Evolutionary conservation across 1,284 basidiomycete genomes (phyloP).

Genomic region (Xerocomus amazonicus): DNA sequence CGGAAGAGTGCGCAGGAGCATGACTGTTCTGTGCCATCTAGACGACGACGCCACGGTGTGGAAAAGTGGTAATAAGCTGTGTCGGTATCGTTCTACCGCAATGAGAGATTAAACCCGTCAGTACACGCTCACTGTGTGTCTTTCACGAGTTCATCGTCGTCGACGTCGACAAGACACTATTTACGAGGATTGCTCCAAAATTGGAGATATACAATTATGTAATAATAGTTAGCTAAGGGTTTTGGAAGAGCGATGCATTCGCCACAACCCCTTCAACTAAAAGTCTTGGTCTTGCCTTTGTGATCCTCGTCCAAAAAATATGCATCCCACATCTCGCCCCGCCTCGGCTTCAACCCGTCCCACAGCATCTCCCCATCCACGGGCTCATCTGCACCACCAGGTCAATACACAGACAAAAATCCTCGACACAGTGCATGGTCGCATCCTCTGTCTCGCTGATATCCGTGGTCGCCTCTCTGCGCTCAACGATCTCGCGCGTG

Average conservation of each 20-base stretch:
- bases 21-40: slow-evolving; percentile 30
- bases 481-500: slow-evolving; percentile 88
- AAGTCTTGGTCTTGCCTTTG: slow-evolving; percentile 14
- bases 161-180: slow-evolving; percentile 16
- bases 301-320: slow-evolving; percentile 25
- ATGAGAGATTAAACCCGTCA: slow-evolving; percentile 6
- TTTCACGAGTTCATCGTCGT: slow-evolving; percentile 31
- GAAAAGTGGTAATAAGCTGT: not conserved
- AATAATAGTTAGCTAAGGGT: slow-evolving; percentile 9
- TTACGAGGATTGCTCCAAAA: slow-evolving; percentile 13
- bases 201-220: slow-evolving; percentile 27
- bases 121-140: slow-evolving; percentile 10
- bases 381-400: slow-evolving; percentile 41
- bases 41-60: slow-evolving; percentile 2
- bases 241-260: not conserved
- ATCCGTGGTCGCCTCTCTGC: slow-evolving; percentile 85
- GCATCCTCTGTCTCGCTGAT: slow-evolving; percentile 95
- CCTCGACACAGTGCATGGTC: slow-evolving; percentile 73
- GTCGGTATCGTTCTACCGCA: not conserved
- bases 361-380: slow-evolving; percentile 52
- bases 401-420: slow-evolving; percentile 77
- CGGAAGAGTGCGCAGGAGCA: slow-evolving; percentile 11
- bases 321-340: slow-evolving; percentile 49
- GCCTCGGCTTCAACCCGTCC: slow-evolving; percentile 57
- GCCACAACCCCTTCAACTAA: slow-evolving; percentile 1